Conservation (phyloP, 2,329 filamentous ascomycete genomes). For the Endocalyx cinctus region DNA sequence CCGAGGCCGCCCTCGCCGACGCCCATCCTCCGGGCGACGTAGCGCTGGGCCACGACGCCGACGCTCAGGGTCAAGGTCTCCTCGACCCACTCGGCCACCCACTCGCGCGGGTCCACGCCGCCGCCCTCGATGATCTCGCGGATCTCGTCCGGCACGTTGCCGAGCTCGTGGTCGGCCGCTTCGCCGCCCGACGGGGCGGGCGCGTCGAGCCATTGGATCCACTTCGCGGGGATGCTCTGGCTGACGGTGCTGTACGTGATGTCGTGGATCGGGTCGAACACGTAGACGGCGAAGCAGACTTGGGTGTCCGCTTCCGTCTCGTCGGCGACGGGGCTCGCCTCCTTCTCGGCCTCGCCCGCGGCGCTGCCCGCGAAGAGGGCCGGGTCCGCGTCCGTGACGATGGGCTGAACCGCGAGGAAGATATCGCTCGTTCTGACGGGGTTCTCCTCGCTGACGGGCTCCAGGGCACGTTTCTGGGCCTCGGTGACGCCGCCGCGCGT, state of each 20-base stretch:
- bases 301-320: slow-evolving; percentile 53
- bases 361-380: slow-evolving; percentile 63
- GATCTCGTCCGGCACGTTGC: slow-evolving; percentile 74
- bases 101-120: slow-evolving; percentile 86
- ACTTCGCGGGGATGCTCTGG: slow-evolving; percentile 77
- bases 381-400: slow-evolving; percentile 59
- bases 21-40: slow-evolving; percentile 92
- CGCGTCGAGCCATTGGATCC: slow-evolving; percentile 89
- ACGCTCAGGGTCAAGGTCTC: slow-evolving; percentile 74
- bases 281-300: slow-evolving; percentile 71
- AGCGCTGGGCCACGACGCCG: slow-evolving; percentile 86
- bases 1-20: slow-evolving; percentile 74
- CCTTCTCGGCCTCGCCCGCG: slow-evolving; percentile 50
- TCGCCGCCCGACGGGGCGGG: slow-evolving; percentile 45
- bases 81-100: slow-evolving; percentile 97
- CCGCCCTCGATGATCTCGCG: slow-evolving; percentile 72
- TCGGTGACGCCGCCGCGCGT: slow-evolving; percentile 72
- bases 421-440: slow-evolving; percentile 90
- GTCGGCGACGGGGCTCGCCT: slow-evolving; percentile 47
- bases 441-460: slow-evolving; percentile 76
- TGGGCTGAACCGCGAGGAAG: slow-evolving; percentile 91
- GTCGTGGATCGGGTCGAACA: slow-evolving; percentile 84
- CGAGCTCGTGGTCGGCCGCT: slow-evolving; percentile 46
- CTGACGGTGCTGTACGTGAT: slow-evolving; percentile 82
- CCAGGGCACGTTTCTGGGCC: slow-evolving; percentile 73